Percentiles rank a stretch among this genome's conserved stretches.
These are phyloP conservation scores for Carex scoparia DNA, from an alignment of 176 grass and related monocot genomes.

Conservation along the genomic window DNA sequence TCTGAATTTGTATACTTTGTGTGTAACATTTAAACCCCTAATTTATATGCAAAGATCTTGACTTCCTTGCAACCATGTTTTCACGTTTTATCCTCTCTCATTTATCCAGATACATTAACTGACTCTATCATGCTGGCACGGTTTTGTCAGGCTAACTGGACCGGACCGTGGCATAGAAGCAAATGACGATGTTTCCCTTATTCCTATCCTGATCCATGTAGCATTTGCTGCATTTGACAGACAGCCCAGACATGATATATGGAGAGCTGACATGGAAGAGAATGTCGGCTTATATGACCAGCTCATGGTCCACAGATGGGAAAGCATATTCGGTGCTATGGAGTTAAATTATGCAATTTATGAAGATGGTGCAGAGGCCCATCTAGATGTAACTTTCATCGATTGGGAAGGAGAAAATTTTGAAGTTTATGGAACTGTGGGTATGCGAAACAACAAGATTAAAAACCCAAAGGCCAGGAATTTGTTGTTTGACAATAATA, in stretches of 20 bases:
- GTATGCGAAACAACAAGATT: not conserved
- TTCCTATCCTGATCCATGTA: not conserved
- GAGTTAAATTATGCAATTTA: not conserved
- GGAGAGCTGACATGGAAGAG: not conserved
- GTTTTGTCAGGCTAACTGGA: not conserved
- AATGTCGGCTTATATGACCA: not conserved
- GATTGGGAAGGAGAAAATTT: not conserved
- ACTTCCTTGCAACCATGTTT: no score
- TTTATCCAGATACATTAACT: not conserved
- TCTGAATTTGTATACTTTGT: no score
- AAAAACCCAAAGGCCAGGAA: not conserved
- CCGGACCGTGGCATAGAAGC: not conserved
- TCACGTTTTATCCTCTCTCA: not conserved
- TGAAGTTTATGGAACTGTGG: not conserved
- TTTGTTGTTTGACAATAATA: not conserved
- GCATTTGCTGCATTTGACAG: not conserved
- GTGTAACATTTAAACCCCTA: no score
- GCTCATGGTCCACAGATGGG: not conserved
- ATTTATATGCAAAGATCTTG: no score
- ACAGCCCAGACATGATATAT: not conserved
- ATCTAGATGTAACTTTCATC: not conserved
- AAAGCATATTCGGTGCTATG: not conserved
- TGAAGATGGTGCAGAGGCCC: not conserved
- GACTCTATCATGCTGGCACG: not conserved
- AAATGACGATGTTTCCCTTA: not conserved